Base-by-base conservation (phyloP, 176 grass and related monocot species). In the Aegilops speltoides region DNA sequence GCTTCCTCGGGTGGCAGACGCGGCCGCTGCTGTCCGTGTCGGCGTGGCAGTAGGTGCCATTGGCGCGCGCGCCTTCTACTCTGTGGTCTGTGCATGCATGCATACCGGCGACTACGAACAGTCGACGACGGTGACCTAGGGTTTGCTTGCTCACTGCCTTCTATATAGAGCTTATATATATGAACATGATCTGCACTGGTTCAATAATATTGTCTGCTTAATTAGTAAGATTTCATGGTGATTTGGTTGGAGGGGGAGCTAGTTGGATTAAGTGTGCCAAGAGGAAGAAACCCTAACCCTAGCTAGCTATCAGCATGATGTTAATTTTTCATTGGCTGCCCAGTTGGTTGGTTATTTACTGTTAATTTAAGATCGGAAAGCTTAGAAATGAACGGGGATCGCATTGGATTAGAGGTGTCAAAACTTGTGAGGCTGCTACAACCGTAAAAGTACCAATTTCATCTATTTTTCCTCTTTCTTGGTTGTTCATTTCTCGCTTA, bases 11-110 rank as follows among this genome's bases (percentile, higher is more conserved):
- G 2, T 99, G 97, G 97, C 94, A 99, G 88, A 88, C 82, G 34
- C 88, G 93, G 40, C 84, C 97, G 31, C 85, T 96, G 84, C 91
- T 96, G 62, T 99, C 94, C n/a, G 94, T 99, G n/a, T 99, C 97
- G 57, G 88, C 97, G 23, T 99, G 97, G 97, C 92, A 94, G 68
- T 95, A 93, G 87, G n/a, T 62, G 45, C 16, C 48, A 78, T 46
- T 50, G 79, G 29, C 43, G 54, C 40, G 26, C 46, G 73, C 37
- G 12, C 16, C 77, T 76, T 38, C 38, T 32, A 56, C 31, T 29
- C 11, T 20, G 68, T 43, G 76, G 23, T 29, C 11, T 20, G 68
- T 43, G 76, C 54, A 59, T 83, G 84, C 74, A 83, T 79, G 75
- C 43, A 54, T 57, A 79, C 37, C 72, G 84, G 14, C 41, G 66